Percentiles rank a stretch among this genome's conserved stretches.
phyloP scores from a whole-genome alignment of 106 monocot genomes.

The Platanthera zijinensis region DNA sequence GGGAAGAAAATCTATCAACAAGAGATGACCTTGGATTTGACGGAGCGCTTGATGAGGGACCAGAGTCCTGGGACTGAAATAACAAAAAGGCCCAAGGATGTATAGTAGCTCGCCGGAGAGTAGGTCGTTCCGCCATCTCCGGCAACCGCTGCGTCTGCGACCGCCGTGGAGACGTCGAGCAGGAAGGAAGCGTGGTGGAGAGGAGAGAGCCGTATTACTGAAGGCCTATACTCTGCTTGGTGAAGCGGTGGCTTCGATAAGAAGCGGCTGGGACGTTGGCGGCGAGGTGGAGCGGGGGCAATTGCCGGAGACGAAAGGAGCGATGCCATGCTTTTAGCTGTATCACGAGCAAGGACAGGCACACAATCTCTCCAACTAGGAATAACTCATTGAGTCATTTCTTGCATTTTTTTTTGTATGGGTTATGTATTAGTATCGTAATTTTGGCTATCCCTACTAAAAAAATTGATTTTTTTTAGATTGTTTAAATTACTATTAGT shows the following conservation, averaged over 20 bases:
- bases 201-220: slow-evolving; percentile 14
- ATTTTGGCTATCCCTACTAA: too few species aligned
- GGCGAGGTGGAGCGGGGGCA: background rate
- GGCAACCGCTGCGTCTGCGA: slow-evolving; percentile 8
- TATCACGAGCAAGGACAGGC: background rate
- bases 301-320: background rate
- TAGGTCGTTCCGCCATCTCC: slow-evolving; percentile 33
- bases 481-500: too few species aligned
- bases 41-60: slow-evolving; percentile 97
- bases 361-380: too few species aligned
- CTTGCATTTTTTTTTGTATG: too few species aligned
- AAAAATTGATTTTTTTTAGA: too few species aligned
- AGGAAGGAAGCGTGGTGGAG: slow-evolving; percentile 19
- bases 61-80: slow-evolving; percentile 94
- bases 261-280: background rate
- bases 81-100: slow-evolving; percentile 89
- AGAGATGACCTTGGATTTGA: slow-evolving; percentile 78
- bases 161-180: slow-evolving; percentile 19
- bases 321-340: background rate
- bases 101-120: slow-evolving; percentile 92
- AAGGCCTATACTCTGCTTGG: background rate
- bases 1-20: background rate
- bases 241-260: background rate
- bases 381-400: too few species aligned
- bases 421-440: too few species aligned